Evolutionary conservation across 1,139 yeast species (phyloP).

Genomic region (Pichia sp.): DNA sequence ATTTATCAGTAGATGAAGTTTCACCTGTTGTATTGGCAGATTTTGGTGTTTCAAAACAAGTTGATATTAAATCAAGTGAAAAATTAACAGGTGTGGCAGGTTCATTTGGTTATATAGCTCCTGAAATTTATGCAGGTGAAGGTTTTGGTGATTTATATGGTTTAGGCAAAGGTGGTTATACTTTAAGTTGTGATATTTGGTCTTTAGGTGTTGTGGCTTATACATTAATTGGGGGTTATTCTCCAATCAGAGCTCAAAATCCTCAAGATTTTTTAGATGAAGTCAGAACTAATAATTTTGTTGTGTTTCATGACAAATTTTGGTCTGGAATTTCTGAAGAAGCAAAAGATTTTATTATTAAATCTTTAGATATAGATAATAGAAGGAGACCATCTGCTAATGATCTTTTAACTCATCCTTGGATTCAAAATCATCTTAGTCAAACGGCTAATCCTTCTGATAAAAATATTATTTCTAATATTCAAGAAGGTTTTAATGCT

Average conservation of each 20-base stretch:
- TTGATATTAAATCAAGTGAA: constrained; percentile 42
- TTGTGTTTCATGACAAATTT: constrained; percentile 78
- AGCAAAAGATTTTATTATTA: constrained; percentile 75
- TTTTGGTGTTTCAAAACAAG: constrained; percentile 51
- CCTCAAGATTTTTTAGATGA: constrained; percentile 77
- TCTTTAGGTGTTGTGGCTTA: constrained; percentile 68
- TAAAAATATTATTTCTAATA: constrained; percentile 31
- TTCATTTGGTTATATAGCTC: constrained; percentile 56
- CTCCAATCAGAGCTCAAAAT: constrained; percentile 84
- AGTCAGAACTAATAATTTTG: constrained; percentile 61
- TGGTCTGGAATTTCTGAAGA: constrained; percentile 74
- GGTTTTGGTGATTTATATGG: constrained; percentile 34
- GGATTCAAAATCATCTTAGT: constrained; percentile 56
- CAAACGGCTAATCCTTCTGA: constrained; percentile 9
- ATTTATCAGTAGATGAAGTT: constrained; percentile 36
- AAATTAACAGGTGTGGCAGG: constrained; percentile 58
- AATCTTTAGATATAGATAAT: constrained; percentile 78
- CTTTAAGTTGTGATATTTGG: constrained; percentile 56
- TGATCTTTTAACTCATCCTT: constrained; percentile 68
- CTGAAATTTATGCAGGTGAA: constrained; percentile 48
- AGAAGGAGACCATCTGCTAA: constrained; percentile 74
- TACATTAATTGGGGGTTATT: constrained; percentile 85
- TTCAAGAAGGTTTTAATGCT: constrained; percentile 74
- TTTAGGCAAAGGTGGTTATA: constrained; percentile 52
- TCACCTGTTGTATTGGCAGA: constrained; percentile 57